Evolutionary conservation across 176 grass and related monocot genomes (phyloP).

Genomic region (bread wheat (Triticum aestivum)): IWGSC_CS_RefSeq_v2.1 NC_057805.1:294779289-294779788

Average conservation of each 20-base stretch:
- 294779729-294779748: no score
- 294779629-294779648: background rate
- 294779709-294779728: no score
- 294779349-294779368: constrained; percentile 92
- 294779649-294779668: background rate
- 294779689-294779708: no score
- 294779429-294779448: background rate
- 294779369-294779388: constrained; percentile 57
- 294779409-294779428: background rate
- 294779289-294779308: constrained; percentile 25
- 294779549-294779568: constrained; percentile 22
- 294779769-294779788: no score
- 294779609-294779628: background rate
- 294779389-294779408: constrained; percentile 21
- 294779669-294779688: background rate
- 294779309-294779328: background rate
- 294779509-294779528: constrained; percentile 27
- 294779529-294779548: constrained; percentile 8
- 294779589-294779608: background rate
- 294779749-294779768: no score
- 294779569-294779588: background rate
- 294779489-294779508: constrained; percentile 3
- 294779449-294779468: background rate
- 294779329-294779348: constrained; percentile 43
- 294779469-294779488: background rate